phyloP scores from a whole-genome alignment of 2,329 filamentous ascomycete genomes.

The Botrytis galanthina region DNA sequence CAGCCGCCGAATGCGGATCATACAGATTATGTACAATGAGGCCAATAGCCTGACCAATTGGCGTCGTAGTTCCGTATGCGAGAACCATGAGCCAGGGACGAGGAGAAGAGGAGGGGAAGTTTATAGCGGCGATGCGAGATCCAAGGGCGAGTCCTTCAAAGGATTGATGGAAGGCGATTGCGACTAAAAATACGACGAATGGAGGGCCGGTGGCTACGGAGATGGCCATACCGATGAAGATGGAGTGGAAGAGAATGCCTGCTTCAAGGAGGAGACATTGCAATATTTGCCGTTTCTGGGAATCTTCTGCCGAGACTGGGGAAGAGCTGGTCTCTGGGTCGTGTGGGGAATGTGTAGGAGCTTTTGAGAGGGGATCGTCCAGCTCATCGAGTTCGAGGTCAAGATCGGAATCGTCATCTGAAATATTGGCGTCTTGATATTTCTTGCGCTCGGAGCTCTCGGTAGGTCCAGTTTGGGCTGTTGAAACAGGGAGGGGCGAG shows the following conservation, averaged over 20 bases:
- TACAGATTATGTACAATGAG: constrained; percentile 75
- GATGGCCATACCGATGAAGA: constrained; percentile 85
- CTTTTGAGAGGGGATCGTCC: background rate
- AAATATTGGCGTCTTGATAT: constrained; percentile 34
- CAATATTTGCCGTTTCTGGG: constrained; percentile 65
- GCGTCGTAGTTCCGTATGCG: constrained; percentile 74
- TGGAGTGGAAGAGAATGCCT: constrained; percentile 79
- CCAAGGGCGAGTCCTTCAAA: constrained; percentile 87
- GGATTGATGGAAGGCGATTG: constrained; percentile 81
- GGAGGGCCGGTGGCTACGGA: constrained; percentile 77
- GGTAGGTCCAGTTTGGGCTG: constrained; percentile 40
- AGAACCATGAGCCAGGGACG: constrained; percentile 81
- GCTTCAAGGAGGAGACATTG: constrained; percentile 80
- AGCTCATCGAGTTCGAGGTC: constrained; percentile 56
- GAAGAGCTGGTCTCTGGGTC: constrained; percentile 33
- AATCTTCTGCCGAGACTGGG: constrained; percentile 45
- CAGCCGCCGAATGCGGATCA: constrained; percentile 72
- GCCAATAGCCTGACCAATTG: constrained; percentile 80
- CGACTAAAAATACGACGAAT: constrained; percentile 76
- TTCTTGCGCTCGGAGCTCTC: constrained; percentile 31
- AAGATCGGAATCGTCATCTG: constrained; percentile 46
- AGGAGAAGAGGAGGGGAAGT: constrained; percentile 69
- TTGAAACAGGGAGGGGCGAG: constrained; percentile 57
- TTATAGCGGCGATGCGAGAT: constrained; percentile 77
- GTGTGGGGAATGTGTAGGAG: constrained; percentile 18